Evolutionary conservation across 768 basidiomycete species (phyloP).

Genomic region (Tulasnella sp.): DNA sequence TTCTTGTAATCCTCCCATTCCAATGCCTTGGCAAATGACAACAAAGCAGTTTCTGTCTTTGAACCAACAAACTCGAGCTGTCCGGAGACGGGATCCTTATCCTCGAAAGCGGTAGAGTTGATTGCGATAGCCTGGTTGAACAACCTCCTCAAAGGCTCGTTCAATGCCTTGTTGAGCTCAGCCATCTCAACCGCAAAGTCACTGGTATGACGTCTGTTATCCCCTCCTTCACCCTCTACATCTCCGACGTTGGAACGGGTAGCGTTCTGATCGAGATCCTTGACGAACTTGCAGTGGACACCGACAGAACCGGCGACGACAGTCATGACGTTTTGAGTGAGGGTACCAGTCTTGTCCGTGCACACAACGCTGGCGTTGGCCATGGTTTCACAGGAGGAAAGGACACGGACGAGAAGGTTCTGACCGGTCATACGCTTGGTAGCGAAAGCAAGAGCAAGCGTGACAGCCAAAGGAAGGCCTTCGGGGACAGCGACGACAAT

Average conservation of each 20-base stretch:
- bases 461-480: conserved; percentile 90
- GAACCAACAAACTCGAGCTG: conserved; percentile 63
- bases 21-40: conserved; percentile 71
- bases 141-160: conserved; percentile 45
- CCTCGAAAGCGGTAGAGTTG: conserved; percentile 94
- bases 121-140: conserved; percentile 79
- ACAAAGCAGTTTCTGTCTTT: conserved; percentile 90
- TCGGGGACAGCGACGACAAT: conserved; percentile 81
- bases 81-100: conserved; percentile 47
- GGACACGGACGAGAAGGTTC: conserved; percentile 87
- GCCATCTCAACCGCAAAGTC: conserved; percentile 84
- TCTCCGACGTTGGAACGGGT: conserved; percentile 60
- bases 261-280: conserved; percentile 55
- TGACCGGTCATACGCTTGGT: conserved; percentile 97
- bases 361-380: conserved; percentile 93
- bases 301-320: conserved; percentile 94
- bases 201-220: conserved; percentile 32
- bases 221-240: conserved; percentile 14
- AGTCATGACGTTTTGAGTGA: conserved; percentile 90
- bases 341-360: conserved; percentile 93
- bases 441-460: conserved; percentile 90
- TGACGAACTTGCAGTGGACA: conserved; percentile 88
- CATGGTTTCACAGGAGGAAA: conserved; percentile 98
- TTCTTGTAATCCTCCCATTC: conserved; percentile 60
- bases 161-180: conserved; percentile 50